Percentiles rank a stretch among this genome's conserved stretches.
Evolutionary conservation across 202 grass and related monocot species (phyloP).

Genomic region (Schoenoplectus triqueter): DNA sequence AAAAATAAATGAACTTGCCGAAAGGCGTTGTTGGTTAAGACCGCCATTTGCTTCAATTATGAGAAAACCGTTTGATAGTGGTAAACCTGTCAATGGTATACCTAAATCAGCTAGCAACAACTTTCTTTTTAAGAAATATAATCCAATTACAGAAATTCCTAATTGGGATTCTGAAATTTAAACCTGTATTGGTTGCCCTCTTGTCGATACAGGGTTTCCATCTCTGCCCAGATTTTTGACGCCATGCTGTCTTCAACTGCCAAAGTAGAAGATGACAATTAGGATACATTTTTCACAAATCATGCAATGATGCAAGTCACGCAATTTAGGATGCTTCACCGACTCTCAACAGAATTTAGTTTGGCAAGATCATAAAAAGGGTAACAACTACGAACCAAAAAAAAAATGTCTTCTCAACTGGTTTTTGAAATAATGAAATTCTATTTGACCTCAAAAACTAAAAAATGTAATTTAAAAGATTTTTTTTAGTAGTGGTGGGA

Average conservation of each 20-base stretch:
- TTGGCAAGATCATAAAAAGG: conserved; percentile 10
- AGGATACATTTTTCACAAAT: neutral
- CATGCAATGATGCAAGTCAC: neutral
- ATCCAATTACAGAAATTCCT: neutral
- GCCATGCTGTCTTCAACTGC: conserved; percentile 59
- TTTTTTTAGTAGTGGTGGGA: neutral
- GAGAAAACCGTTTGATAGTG: conserved; percentile 85
- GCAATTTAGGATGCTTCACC: conserved; percentile 15
- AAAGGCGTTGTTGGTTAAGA: conserved; percentile 92
- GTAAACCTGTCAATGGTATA: conserved; percentile 60
- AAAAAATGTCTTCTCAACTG: neutral
- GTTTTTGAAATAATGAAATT: neutral
- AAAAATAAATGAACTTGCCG: conserved; percentile 59
- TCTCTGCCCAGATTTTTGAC: conserved; percentile 54
- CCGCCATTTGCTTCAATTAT: conserved; percentile 96
- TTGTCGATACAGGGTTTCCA: conserved; percentile 68
- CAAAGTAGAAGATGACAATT: conserved; percentile 33
- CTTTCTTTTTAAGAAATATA: conserved; percentile 31
- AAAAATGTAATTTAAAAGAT: neutral
- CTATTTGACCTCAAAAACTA: neutral
- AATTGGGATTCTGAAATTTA: conserved; percentile 35
- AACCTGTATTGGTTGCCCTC: conserved; percentile 65
- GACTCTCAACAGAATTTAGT: conserved; percentile 20
- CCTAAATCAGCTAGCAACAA: conserved; percentile 22
- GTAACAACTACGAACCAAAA: neutral